phyloP scores from a whole-genome alignment of 208 protist genomes.

The Angomonas ambiguus region DNA sequence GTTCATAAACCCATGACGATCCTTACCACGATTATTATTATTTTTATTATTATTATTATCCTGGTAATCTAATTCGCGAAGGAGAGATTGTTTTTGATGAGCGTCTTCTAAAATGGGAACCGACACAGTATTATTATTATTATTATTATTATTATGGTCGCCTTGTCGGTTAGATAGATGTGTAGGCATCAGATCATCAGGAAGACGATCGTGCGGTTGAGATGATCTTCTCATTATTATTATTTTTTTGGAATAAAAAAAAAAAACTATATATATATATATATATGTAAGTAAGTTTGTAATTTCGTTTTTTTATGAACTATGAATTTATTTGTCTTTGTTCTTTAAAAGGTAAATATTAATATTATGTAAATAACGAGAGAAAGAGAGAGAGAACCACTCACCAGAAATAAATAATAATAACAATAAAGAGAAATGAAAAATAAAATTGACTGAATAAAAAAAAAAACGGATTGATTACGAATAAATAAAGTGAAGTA shows the following conservation, averaged over 20 bases:
- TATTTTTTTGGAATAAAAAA: neutral
- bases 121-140: neutral
- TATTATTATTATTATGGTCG: no score
- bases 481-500: no score
- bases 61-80: neutral
- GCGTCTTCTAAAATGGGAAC: neutral
- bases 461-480: no score
- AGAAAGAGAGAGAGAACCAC: conserved; percentile 15
- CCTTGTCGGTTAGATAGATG: neutral
- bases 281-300: neutral
- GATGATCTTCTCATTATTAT: neutral
- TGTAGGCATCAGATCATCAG: neutral
- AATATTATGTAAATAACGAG: neutral
- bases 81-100: no score
- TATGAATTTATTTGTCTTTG: no score
- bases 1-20: no score
- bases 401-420: conserved; percentile 6
- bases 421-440: conserved; percentile 10
- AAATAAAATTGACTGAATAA: conserved; percentile 8
- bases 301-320: conserved; percentile 1
- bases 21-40: neutral
- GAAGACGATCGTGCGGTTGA: neutral
- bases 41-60: conserved; percentile 2
- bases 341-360: neutral
- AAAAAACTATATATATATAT: conserved; percentile 2